Base-by-base conservation (phyloP, 2,329 filamentous ascomycete genomes). In the Penicillium carneum region DNA sequence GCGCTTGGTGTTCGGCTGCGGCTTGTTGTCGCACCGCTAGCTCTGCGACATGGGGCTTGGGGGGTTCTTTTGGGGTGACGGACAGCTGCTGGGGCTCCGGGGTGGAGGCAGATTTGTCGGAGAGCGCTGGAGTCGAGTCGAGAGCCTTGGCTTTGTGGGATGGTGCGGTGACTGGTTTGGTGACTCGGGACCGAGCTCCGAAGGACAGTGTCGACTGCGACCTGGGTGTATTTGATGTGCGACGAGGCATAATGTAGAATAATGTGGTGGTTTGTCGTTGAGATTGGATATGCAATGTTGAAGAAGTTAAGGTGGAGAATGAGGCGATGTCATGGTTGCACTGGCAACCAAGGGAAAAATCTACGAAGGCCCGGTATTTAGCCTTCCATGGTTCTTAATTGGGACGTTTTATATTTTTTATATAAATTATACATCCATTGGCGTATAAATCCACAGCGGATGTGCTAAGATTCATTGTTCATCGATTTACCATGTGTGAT, bases 131-230 rank as follows among this genome's bases (percentile, higher is more conserved):
- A 62, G 74, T 57, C 59, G 74, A 62, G 61, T 78, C 69, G 51
- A 73, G 61, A 46, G 65, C 69, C 61, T 78, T 79, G 62, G 60
- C 69, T 66, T 71, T 72, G 43, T 78, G 71, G 57, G 72, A 65
- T n/a, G 71, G 66, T 53, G 63, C 73, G 58, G 60, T 76, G 42
- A 80, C 72, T 47, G 84, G 79, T 75, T 90, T 90, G 57, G 86
- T 88, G 68, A 89, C 81, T 76, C 83, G 82, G 39, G 82, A 80
- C 63, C 82, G 80, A 63, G 81, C 79, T 67, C 86, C 83, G 79
- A 90, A 90, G 41, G 86, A 84, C 68, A 90, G 84, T n/a, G 84
- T 88, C 8, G 84, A 80, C 75, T 88, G 86, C 59, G 79, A 76
- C 47, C 76, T 69, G 42, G 80, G 71, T 61, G 76, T 69, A 50